Conservation (phyloP, 441 rosid genomes). For the Theobroma grandiflorum region DNA sequence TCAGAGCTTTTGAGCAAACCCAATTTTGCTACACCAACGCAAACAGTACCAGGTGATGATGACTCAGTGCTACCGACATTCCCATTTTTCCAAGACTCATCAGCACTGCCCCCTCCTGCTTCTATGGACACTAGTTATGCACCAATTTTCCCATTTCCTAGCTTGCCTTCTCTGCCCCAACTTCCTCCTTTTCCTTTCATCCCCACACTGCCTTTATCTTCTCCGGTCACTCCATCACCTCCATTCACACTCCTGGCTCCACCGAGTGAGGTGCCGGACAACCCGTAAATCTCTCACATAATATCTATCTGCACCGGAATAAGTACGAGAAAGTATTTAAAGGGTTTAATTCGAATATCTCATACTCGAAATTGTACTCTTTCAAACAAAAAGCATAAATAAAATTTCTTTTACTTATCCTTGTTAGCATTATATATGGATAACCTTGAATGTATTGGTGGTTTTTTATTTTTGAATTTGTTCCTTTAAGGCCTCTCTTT, state of each 20-base stretch:
- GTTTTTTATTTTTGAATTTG: too few species aligned
- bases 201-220: neutral
- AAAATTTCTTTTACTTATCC: too few species aligned
- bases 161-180: constrained; percentile 27
- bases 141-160: constrained; percentile 7
- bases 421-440: too few species aligned
- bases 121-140: neutral
- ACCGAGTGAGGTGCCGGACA: neutral
- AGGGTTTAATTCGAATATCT: too few species aligned
- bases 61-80: neutral
- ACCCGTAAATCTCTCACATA: neutral
- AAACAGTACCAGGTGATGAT: neutral
- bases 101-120: neutral
- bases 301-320: too few species aligned
- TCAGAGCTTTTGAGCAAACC: neutral
- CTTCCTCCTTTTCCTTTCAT: constrained; percentile 19
- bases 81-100: neutral
- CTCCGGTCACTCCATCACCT: neutral
- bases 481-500: too few species aligned
- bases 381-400: too few species aligned
- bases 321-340: too few species aligned
- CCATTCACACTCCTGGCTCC: neutral
- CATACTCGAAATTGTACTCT: too few species aligned
- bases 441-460: too few species aligned
- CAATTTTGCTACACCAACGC: neutral